Evolutionary conservation across 1,139 yeast species (phyloP), one percentile per base, ranked within the genome.

Genomic region (Lizanozyma gosingica): DNA sequence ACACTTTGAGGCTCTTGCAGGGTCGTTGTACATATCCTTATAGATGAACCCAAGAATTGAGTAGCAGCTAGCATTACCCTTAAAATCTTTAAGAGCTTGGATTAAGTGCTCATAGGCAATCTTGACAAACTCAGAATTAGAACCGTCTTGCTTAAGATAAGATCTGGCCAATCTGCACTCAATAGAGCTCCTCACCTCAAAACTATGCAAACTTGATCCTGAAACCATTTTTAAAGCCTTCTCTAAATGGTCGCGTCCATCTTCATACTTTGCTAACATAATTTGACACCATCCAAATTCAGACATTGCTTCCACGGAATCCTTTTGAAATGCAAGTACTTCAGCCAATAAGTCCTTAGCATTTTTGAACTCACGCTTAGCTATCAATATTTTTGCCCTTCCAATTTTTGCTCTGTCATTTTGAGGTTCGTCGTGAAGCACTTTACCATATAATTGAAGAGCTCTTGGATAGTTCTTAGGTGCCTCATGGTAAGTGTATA

Each of bases 381-480:
- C 94, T 41, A 83, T 73, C 35, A 76, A 66, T 45, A 92, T 83
- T 47, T 85, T 64, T 1, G 94, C 94, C 55, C 83, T 84, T 11
- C 97, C 97, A 33, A 90, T 72, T 46, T 75, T 69, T 0, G 96
- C 95, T 38, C 71, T 71, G 49, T 80, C 77, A 4, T 44, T 40
- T 1, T 60, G 52, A 0, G 80, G 78, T 40, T 75, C 76, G 2
- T 63, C 62, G 2, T 52, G 51, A 27, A 86, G 65, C 6, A 88
- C 76, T 29, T 70, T 64, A 39, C 83, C 83, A 57, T 83, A 92
- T 18, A 88, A 61, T 38, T 76, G 77, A 36, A 84, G 57, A 0
- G 98, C 97, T 34, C 81, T 69, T 8, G 75, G 69, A 53, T 78
- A 87, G 57, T 90, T 84, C 57, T 87, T 87, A 4, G 97, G 98